Percentiles rank a stretch among this genome's conserved stretches.
These are phyloP conservation scores for Corymbia maculata DNA, from an alignment of 345 rosid species.

Conservation along the genomic window DNA sequence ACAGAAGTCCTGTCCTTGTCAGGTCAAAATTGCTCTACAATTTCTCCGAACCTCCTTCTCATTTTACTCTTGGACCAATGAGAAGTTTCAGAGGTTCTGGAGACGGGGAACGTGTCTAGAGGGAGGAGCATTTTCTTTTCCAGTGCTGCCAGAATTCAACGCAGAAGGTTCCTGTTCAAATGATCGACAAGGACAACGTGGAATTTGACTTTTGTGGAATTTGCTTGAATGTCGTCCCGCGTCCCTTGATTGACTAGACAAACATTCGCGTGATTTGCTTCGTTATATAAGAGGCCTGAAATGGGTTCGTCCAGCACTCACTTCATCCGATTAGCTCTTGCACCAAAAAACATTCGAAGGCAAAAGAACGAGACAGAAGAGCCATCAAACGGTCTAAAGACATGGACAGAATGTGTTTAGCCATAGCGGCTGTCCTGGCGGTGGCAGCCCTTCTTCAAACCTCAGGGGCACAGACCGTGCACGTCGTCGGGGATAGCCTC, in stretches of 20 bases:
- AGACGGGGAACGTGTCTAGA: neutral
- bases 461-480: neutral
- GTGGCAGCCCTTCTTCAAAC: neutral
- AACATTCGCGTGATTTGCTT: neutral
- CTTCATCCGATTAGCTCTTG: neutral
- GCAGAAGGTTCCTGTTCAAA: neutral
- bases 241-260: neutral
- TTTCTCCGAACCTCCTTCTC: neutral
- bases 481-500: slow-evolving; percentile 13
- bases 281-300: neutral
- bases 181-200: neutral
- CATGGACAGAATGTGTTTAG: neutral
- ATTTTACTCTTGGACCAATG: neutral
- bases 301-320: neutral
- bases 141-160: neutral
- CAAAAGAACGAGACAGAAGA: neutral
- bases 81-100: neutral
- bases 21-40: neutral
- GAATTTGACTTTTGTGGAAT: neutral
- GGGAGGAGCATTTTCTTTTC: neutral
- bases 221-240: neutral
- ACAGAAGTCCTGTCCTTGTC: neutral
- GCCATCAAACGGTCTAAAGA: neutral
- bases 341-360: neutral
- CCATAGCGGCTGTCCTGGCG: neutral